Percentiles rank a stretch among this genome's conserved stretches.
phyloP scores from a whole-genome alignment of 768 basidiomycete genomes.

The Boletus subcaerulescens region DNA sequence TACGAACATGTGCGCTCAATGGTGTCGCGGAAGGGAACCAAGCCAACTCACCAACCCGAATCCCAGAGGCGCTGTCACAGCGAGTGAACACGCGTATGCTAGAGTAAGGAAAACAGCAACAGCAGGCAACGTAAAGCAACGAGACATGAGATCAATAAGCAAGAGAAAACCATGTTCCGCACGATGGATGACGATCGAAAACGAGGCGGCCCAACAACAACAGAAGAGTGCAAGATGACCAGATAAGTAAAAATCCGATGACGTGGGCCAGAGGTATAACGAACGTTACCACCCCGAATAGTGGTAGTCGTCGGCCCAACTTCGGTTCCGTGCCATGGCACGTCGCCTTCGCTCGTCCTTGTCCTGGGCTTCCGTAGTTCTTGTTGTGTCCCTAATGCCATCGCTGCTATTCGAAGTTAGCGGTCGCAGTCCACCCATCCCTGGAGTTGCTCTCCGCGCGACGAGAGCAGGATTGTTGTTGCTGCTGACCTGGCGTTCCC shows the following conservation, averaged over 20 bases:
- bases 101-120: conserved; percentile 14
- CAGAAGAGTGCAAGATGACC: conserved; percentile 19
- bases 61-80: conserved; percentile 8
- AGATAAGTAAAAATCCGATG: conserved; percentile 23
- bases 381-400: conserved; percentile 12
- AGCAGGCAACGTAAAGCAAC: conserved; percentile 10
- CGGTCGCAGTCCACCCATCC: conserved; percentile 32
- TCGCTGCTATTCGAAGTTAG: conserved; percentile 30
- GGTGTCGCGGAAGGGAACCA: conserved; percentile 13
- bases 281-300: conserved; percentile 54
- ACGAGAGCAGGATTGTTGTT: conserved; percentile 44
- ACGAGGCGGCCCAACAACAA: conserved; percentile 14
- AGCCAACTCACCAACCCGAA: conserved; percentile 16
- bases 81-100: conserved; percentile 13
- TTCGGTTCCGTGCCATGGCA: conserved; percentile 58
- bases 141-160: conserved; percentile 10
- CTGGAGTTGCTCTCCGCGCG: conserved; percentile 29
- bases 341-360: conserved; percentile 41
- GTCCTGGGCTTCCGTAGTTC: conserved; percentile 30
- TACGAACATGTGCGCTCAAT: conserved; percentile 15
- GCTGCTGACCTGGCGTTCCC: conserved; percentile 69
- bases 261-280: conserved; percentile 8
- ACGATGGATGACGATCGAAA: conserved; percentile 13
- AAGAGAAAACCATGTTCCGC: conserved; percentile 24
- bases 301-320: conserved; percentile 70